Base-by-base conservation (phyloP, 345 rosid genomes). In the Eucalyptus fibrosa region DNA sequence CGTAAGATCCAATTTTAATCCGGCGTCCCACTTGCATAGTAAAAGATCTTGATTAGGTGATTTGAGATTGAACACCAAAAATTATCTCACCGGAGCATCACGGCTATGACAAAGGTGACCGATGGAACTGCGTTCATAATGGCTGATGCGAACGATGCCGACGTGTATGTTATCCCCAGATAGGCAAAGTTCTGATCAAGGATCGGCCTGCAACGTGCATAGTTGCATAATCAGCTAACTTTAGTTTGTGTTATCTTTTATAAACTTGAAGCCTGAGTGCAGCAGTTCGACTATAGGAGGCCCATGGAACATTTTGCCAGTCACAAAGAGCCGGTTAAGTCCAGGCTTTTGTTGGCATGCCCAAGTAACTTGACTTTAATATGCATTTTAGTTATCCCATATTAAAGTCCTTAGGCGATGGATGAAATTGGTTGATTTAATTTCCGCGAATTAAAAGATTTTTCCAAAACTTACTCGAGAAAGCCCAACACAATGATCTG, bases 61-160 rank as follows among this genome's bases (percentile, higher is more conserved):
- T 21, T 32, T 23, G 83, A 47, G 55, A 69, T 67, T 16, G 24
- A 32, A 15, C 21, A 49, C 42, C 2, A 18, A 44, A 49, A 30
- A 86, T 55, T 4, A 32, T 30, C 28, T 92, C 92, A 96, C 99
- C 96, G 89, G 40, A 95, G 40, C 90, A 96, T 92, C 42, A 93
- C 81, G 59, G 97, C 97, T 28, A 96, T 94, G 47, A 95, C 86
- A 81, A 96, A 96, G 83, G 99, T 97, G 51, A 96, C 90, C 7
- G 98, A 95, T 50, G 99, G 96, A 89, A 96, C 96, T 34, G 96
- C 95, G 62, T 97, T 97, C 97, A 94, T 94, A 3, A 95, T 93
- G 18, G 98, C 97, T 44, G 97, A 96, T 49, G 96, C 55, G 86
- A 91, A 96, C 37, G 98, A 88, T 18, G 98, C 96, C 26, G 98